Base-by-base conservation (phyloP, 2,329 filamentous ascomycete species). In the Penicillium expansum region DNA sequence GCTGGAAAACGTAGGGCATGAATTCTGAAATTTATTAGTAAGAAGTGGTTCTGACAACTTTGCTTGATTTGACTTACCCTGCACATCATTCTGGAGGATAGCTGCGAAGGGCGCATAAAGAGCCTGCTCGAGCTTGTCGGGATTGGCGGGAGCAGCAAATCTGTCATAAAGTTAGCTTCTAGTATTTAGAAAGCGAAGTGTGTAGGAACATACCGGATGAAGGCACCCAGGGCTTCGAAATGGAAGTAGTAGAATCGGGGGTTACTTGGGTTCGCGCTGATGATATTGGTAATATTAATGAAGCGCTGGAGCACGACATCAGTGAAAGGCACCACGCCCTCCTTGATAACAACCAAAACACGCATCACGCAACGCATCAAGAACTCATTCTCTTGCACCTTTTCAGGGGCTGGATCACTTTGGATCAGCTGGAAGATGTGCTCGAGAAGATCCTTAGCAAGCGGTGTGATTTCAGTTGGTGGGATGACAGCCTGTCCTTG, bases 311-410 rank as follows among this genome's bases (percentile, higher is more conserved):
- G 79, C n/a, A 96, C 85, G 63, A 83, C 84, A 65, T 96, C 91
- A 6, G 88, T 82, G 48, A 94, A 86, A 1, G 86, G 82, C 2
- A 87, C 76, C 14, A 93, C 85, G 29, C 86, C 89, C 47, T 96
- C 92, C 71, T 89, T 90, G 74, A 97, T 89, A 62, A 97, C 92
- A 63, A 99, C 92, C 59, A 99, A 81, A 13, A 99, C 93, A 67
- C 94, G 86, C 94, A 99, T 99, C 55, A 97, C 91, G 69, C 94
- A 99, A 67, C 92, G 90, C 92, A 99, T 97, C 69, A 99, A 75
- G 74, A 97, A 99, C 72, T 99, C 94, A 71, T 99, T 99, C 76
- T 99, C 94, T 71, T 99, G 94, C 60, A 99, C 86, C 80, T 97
- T 99, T 62, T 93, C 86, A 1, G 95, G 89, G 11, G 89, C 88